Base-by-base conservation (phyloP, 331 rosid genomes). In the Acacia pycnantha region DNA sequence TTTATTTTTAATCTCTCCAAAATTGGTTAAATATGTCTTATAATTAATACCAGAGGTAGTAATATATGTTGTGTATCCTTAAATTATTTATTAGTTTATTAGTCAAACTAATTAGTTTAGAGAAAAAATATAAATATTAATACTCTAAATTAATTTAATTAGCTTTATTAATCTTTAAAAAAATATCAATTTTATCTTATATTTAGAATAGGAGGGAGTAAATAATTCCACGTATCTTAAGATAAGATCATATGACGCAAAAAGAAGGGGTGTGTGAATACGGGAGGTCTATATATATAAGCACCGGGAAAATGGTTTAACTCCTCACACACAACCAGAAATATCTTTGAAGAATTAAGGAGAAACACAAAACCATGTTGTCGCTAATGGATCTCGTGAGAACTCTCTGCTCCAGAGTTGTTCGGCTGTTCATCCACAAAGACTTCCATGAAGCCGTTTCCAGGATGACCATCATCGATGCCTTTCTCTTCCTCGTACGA, bases 381-480 rank as follows among this genome's bases (percentile, higher is more conserved):
- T 79, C 87, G 8, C 16, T 84, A 67, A 66, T 74, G 33, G 67
- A 82, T 74, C 73, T 86, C 15, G 62, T 89, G 14, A 87, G 47
- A 77, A 13, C 48, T 19, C 76, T 87, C 37, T 21, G 21, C 11
- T 50, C 77, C 58, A 82, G 29, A 58, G 11, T 79, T 72, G 0
- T 82, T 6, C 79, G 47, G n/a, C 79, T 65, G 1, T 22, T 76
- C 77, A 72, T 85, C 77, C 92, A 85, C 12, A 51, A 76, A 66
- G 92, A 89, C 29, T 89, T 89, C 78, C 90, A 89, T 83, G 87
- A 81, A 56, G 86, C 86, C 7, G 86, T 87, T 33, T 56, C 87
- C 21, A 89, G 26, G 73, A 87, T 89, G 92, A 77, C 92, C 81
- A 61, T 87, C 80, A 76, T 81, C 1, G 89, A 89, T 7, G 70